phyloP scores from a whole-genome alignment of 495 filamentous ascomycete genomes.

The Hyaloscypha finlandica region DNA sequence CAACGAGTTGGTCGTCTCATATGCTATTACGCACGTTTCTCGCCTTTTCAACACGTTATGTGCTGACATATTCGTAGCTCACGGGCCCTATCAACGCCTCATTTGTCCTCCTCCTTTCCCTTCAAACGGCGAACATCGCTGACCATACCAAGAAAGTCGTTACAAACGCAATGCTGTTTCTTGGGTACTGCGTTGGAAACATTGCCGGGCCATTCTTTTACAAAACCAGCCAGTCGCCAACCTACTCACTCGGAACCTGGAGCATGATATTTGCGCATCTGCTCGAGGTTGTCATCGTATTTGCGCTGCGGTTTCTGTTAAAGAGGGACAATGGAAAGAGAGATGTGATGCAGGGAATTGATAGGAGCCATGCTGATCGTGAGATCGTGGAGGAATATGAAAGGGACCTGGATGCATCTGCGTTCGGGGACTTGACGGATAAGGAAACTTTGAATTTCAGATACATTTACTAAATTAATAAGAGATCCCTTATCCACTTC shows the following conservation, averaged over 20 bases:
- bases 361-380: conserved; percentile 45
- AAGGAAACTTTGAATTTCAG: conserved; percentile 28
- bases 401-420: conserved; percentile 42
- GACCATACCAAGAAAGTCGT: conserved; percentile 30
- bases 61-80: not conserved
- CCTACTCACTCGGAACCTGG: conserved; percentile 65
- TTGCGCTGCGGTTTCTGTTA: conserved; percentile 62
- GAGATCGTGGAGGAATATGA: conserved; percentile 51
- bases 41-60: not conserved
- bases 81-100: conserved; percentile 52
- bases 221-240: conserved; percentile 39
- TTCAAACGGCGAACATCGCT: conserved; percentile 48
- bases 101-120: conserved; percentile 58
- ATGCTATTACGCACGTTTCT: conserved; percentile 39
- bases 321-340: conserved; percentile 59
- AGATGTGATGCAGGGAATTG: conserved; percentile 37
- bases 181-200: conserved; percentile 23
- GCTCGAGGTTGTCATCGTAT: conserved; percentile 53
- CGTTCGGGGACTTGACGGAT: conserved; percentile 42
- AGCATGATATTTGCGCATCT: conserved; percentile 61
- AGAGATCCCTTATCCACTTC: no score
- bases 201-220: conserved; percentile 27
- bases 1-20: conserved; percentile 52
- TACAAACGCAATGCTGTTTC: conserved; percentile 16
- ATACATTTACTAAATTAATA: conserved; percentile 9